Conservation (phyloP, 1,284 basidiomycete species). For the Cutaneotrichosporon mucoides region DNA sequence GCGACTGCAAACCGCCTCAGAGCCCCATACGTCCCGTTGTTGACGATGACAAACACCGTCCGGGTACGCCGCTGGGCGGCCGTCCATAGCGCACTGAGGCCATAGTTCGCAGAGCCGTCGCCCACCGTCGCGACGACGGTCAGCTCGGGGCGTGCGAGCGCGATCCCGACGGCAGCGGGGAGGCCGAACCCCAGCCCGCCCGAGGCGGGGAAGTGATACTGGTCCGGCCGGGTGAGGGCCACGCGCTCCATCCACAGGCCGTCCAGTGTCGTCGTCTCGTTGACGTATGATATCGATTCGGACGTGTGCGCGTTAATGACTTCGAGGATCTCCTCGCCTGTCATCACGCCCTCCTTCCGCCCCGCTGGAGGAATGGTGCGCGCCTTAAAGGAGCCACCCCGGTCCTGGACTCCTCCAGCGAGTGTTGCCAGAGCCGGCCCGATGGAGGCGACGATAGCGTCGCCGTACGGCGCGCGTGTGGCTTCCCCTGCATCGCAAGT, state of each 20-base stretch:
- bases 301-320: not conserved
- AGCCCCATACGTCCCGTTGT: slow-evolving; percentile 14
- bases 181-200: slow-evolving; percentile 17
- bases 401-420: not conserved
- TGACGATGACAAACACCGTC: slow-evolving; percentile 15
- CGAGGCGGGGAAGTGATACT: slow-evolving; percentile 15
- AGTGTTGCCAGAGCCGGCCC: not conserved
- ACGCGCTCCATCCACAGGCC: slow-evolving; percentile 6
- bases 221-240: not conserved
- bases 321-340: slow-evolving; percentile 8
- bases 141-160: slow-evolving; percentile 6
- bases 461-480: slow-evolving; percentile 11
- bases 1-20: slow-evolving; percentile 8
- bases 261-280: slow-evolving; percentile 15
- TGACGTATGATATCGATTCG: slow-evolving; percentile 10
- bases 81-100: slow-evolving; percentile 9
- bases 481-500: slow-evolving; percentile 13
- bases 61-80: slow-evolving; percentile 5
- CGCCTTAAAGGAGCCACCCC: not conserved
- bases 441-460: slow-evolving; percentile 6
- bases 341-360: not conserved
- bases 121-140: slow-evolving; percentile 14
- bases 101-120: slow-evolving; percentile 16
- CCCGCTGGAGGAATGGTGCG: not conserved
- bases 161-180: slow-evolving; percentile 10